Evolutionary conservation across 2,329 filamentous ascomycete species (phyloP).

Genomic region (Stachybotrys chartarum): DNA sequence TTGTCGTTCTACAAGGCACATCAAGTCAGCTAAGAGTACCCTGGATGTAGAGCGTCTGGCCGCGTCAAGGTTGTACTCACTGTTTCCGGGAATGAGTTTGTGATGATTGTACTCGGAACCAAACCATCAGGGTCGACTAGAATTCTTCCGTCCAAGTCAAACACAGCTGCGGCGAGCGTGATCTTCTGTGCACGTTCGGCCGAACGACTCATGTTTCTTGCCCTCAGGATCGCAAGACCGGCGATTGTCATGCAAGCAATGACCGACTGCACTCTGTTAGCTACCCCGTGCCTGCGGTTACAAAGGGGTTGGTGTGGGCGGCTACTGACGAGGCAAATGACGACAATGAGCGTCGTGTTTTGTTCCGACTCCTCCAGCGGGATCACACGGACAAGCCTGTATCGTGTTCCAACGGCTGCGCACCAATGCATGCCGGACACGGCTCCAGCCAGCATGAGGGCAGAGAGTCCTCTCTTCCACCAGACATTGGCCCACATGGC

Average conservation of each 20-base stretch:
- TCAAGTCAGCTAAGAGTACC: neutral
- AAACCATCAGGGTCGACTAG: constrained; percentile 64
- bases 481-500: constrained; percentile 71
- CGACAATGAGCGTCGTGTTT: constrained; percentile 64
- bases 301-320: neutral
- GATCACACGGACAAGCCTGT: constrained; percentile 44
- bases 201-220: constrained; percentile 43
- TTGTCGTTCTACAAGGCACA: constrained; percentile 39
- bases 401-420: constrained; percentile 63
- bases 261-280: constrained; percentile 39
- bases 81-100: constrained; percentile 65
- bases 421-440: constrained; percentile 89
- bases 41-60: neutral
- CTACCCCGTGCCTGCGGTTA: too few relatives aligned
- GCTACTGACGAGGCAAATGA: constrained; percentile 57
- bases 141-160: constrained; percentile 58
- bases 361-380: constrained; percentile 38
- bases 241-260: constrained; percentile 54
- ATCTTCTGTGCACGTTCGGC: constrained; percentile 56
- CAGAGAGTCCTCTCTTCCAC: constrained; percentile 66
- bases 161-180: constrained; percentile 53
- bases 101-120: constrained; percentile 69
- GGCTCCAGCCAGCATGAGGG: constrained; percentile 60
- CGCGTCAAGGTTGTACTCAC: constrained; percentile 23
- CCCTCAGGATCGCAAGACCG: constrained; percentile 45